A percentile compares a stretch with the other conserved stretches of the same genome.
phyloP scores from a whole-genome alignment of 148 eudicot genomes.

The Arbutus unedo region DNA sequence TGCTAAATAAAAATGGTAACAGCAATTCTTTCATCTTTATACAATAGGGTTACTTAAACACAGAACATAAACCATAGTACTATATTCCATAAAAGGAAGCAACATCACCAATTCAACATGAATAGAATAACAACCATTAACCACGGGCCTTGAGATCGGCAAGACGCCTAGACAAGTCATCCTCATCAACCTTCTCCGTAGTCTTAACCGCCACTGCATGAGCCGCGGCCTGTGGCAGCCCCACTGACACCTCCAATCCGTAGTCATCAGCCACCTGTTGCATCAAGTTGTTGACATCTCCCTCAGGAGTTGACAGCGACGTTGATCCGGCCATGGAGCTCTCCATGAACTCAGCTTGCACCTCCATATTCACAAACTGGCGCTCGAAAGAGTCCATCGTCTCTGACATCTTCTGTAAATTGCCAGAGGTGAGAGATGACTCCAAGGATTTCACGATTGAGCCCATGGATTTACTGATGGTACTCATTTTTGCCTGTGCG shows the following conservation, averaged over 20 bases:
- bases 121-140: conserved; percentile 14
- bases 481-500: conserved; percentile 41
- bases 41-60: background rate
- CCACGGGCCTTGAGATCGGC: conserved; percentile 80
- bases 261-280: conserved; percentile 78
- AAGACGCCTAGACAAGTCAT: conserved; percentile 65
- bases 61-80: background rate
- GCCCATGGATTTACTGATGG: conserved; percentile 59
- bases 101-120: background rate
- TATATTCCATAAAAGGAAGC: background rate
- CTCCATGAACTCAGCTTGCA: conserved; percentile 78
- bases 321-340: conserved; percentile 76
- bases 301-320: conserved; percentile 63
- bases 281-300: conserved; percentile 65
- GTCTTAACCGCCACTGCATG: conserved; percentile 40
- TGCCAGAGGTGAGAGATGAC: conserved; percentile 56
- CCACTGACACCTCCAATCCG: conserved; percentile 72
- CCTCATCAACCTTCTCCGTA: conserved; percentile 56
- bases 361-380: conserved; percentile 85
- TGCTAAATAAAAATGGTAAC: background rate
- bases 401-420: conserved; percentile 72
- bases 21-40: background rate
- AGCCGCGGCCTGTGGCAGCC: conserved; percentile 65
- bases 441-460: conserved; percentile 64
- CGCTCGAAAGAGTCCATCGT: conserved; percentile 72